Conservation (phyloP, 2,329 filamentous ascomycete genomes). For the Apiospora aurea region DNA sequence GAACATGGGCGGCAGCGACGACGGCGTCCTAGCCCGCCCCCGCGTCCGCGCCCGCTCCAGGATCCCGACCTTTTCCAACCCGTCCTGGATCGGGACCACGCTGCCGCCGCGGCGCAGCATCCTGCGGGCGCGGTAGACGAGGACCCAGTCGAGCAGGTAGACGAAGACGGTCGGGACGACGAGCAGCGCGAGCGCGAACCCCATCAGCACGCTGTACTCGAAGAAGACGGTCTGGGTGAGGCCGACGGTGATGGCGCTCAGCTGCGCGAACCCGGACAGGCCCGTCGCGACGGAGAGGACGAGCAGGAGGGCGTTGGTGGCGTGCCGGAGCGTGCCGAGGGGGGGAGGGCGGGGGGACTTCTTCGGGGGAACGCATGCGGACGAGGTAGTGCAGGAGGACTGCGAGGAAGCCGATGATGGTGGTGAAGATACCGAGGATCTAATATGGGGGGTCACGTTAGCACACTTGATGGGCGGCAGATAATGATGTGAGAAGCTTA, state of each 20-base stretch:
- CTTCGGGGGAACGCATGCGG: slow-evolving; percentile 28
- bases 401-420: slow-evolving; percentile 36
- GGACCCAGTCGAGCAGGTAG: slow-evolving; percentile 18
- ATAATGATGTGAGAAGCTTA: slow-evolving; percentile 30
- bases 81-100: neutral
- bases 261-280: slow-evolving; percentile 39
- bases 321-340: slow-evolving; percentile 29
- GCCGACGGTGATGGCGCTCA: slow-evolving; percentile 40
- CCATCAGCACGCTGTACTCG: slow-evolving; percentile 36
- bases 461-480: too few relatives aligned
- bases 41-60: neutral
- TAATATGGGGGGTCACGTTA: too few relatives aligned
- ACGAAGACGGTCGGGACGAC: neutral
- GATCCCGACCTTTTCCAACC: neutral
- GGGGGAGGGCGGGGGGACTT: slow-evolving; percentile 1
- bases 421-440: slow-evolving; percentile 40
- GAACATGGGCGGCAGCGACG: neutral
- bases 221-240: slow-evolving; percentile 39
- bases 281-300: slow-evolving; percentile 34
- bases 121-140: slow-evolving; percentile 4
- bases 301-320: slow-evolving; percentile 39
- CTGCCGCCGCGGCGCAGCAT: neutral
- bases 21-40: neutral
- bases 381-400: slow-evolving; percentile 35
- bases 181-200: slow-evolving; percentile 29